These are phyloP conservation scores for Murraya koenigii DNA, from an alignment of 345 rosid genomes.

Conservation along the genomic window DNA sequence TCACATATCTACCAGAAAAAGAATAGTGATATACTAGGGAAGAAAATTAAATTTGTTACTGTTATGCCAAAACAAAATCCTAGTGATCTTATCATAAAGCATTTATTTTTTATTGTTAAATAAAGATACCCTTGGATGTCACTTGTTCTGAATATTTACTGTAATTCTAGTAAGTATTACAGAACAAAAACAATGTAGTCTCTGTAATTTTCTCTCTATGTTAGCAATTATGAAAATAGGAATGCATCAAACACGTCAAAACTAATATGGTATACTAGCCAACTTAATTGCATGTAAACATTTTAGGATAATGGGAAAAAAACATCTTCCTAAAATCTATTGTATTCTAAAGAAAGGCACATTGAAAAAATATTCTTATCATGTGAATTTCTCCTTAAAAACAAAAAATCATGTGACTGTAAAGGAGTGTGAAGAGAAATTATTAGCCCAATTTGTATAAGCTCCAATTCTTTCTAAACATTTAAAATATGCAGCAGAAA, in stretches of 20 bases:
- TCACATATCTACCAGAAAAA: neutral
- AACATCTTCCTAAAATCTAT: neutral
- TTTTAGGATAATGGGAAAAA: neutral
- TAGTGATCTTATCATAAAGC: neutral
- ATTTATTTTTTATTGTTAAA: neutral
- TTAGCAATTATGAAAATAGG: neutral
- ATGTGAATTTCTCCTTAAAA: neutral
- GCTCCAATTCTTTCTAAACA: neutral
- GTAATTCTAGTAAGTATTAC: neutral
- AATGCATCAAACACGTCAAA: neutral
- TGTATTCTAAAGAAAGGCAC: neutral
- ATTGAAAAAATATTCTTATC: constrained; percentile 1
- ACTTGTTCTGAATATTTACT: too few relatives aligned
- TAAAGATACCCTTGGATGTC: neutral
- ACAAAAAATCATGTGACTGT: neutral
- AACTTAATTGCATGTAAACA: neutral
- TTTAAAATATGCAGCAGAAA: neutral
- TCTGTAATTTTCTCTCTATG: neutral
- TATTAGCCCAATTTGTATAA: neutral
- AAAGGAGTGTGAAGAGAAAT: neutral
- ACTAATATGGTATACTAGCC: neutral
- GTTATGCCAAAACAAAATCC: neutral
- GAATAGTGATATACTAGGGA: neutral
- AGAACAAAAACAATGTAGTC: neutral
- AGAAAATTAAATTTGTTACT: neutral